Conservation (phyloP, 805 yeast genomes). For the Clavispora asparagi region DNA sequence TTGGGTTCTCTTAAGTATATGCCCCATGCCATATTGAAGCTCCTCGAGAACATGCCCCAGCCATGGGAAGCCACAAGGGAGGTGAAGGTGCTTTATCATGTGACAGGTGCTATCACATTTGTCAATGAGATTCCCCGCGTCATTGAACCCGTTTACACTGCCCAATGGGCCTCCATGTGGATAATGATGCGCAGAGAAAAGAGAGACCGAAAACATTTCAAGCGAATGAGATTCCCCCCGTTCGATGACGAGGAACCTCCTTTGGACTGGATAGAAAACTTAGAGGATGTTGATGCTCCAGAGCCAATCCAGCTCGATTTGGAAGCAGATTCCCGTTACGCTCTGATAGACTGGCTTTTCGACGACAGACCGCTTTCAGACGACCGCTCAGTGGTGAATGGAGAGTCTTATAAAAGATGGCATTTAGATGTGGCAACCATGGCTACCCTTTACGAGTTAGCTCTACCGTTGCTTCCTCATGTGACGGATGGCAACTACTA, state of each 20-base stretch:
- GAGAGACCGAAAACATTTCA: conserved; percentile 82
- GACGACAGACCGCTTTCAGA: conserved; percentile 72
- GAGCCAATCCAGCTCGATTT: conserved; percentile 67
- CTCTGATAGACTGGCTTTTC: conserved; percentile 70
- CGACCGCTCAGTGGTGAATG: conserved; percentile 52
- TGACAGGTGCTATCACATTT: conserved; percentile 91
- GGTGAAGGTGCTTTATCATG: conserved; percentile 84
- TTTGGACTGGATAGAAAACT: conserved; percentile 71
- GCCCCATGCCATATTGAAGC: conserved; percentile 91
- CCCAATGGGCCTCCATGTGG: conserved; percentile 97
- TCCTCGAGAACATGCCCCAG: conserved; percentile 94
- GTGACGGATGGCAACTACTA: conserved; percentile 52
- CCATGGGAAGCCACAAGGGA: conserved; percentile 93
- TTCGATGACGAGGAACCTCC: conserved; percentile 98
- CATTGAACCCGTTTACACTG: conserved; percentile 82
- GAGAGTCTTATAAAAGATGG: conserved; percentile 77
- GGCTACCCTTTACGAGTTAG: conserved; percentile 59
- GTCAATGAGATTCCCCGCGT: conserved; percentile 91
- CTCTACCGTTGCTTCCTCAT: conserved; percentile 68
- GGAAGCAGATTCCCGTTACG: conserved; percentile 56
- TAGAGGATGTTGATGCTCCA: conserved; percentile 65
- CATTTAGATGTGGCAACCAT: conserved; percentile 53
- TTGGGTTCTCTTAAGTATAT: conserved; percentile 88
- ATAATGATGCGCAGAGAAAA: conserved; percentile 89
- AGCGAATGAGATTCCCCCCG: conserved; percentile 90